Evolutionary conservation across 345 rosid genomes (phyloP).

Genomic region (Salix exigua): DNA sequence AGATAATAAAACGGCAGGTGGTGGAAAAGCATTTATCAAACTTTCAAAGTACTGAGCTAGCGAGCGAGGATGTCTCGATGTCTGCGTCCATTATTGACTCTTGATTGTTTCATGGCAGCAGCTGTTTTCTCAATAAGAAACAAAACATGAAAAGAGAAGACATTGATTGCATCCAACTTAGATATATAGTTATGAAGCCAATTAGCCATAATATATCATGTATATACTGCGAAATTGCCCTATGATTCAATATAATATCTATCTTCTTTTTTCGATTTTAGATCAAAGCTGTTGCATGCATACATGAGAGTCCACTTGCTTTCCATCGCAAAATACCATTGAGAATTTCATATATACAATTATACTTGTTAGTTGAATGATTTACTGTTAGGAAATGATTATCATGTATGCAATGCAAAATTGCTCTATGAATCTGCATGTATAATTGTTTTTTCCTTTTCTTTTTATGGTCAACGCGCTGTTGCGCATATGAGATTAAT

Average conservation of each 20-base stretch:
- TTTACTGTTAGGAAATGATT: neutral
- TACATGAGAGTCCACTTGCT: no score
- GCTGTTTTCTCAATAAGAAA: neutral
- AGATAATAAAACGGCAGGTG: neutral
- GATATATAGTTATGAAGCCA: neutral
- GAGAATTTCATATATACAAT: no score
- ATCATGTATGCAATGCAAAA: neutral
- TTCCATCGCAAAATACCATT: no score
- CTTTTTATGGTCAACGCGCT: no score
- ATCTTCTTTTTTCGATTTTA: neutral
- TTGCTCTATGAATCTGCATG: neutral
- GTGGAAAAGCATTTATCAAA: neutral
- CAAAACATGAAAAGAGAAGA: neutral
- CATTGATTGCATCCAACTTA: neutral
- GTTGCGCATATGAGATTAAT: no score
- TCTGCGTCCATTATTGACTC: neutral
- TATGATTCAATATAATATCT: neutral
- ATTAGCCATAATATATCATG: neutral
- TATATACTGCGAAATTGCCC: neutral
- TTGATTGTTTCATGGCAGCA: neutral
- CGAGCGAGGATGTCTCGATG: neutral
- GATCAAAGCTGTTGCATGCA: no score
- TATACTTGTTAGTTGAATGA: no score
- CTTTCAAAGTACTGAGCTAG: neutral
- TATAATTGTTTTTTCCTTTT: no score